Evolutionary conservation across 176 grass and related monocot genomes (phyloP).

Genomic region (Oryza officinalis): DNA sequence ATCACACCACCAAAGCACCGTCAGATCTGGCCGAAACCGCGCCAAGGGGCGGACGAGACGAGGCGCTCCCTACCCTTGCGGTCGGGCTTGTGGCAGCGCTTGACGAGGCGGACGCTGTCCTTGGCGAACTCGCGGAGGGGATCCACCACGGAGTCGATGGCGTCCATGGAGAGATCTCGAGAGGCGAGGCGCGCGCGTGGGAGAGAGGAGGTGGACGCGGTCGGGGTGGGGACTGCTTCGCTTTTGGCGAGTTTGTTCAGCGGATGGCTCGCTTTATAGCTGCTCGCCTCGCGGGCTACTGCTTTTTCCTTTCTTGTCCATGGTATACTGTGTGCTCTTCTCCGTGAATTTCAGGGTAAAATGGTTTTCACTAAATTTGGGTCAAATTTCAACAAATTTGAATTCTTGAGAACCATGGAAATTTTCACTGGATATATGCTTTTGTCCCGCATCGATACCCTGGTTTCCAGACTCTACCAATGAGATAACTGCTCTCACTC

Average conservation of each 20-base stretch:
- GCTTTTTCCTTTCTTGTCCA: not conserved
- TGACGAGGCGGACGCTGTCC: constrained; percentile 98
- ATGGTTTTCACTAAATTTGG: too few relatives aligned
- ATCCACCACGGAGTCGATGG: constrained; percentile 87
- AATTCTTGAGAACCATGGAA: too few relatives aligned
- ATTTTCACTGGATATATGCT: too few relatives aligned
- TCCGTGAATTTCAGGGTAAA: too few relatives aligned
- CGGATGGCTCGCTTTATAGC: constrained; percentile 24
- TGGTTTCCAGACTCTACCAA: too few relatives aligned
- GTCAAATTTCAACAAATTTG: too few relatives aligned
- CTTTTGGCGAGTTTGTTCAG: constrained; percentile 14
- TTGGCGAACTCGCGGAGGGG: constrained; percentile 92
- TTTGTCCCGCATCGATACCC: too few relatives aligned
- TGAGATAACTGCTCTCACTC: not conserved
- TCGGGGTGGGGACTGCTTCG: not conserved
- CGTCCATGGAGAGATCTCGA: constrained; percentile 68
- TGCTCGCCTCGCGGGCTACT: not conserved
- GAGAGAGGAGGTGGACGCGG: not conserved
- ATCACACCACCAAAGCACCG: not conserved
- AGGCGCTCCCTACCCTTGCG: constrained; percentile 57
- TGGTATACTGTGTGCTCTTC: too few relatives aligned
- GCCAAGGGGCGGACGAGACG: not conserved
- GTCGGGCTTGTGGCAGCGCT: constrained; percentile 99
- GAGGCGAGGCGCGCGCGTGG: not conserved
- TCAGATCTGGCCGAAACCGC: constrained; percentile 23